A percentile compares a stretch with the other conserved stretches of the same genome.
Evolutionary conservation across 306 rosid species (phyloP).

Genomic region (peach (Prunus persica)): DNA sequence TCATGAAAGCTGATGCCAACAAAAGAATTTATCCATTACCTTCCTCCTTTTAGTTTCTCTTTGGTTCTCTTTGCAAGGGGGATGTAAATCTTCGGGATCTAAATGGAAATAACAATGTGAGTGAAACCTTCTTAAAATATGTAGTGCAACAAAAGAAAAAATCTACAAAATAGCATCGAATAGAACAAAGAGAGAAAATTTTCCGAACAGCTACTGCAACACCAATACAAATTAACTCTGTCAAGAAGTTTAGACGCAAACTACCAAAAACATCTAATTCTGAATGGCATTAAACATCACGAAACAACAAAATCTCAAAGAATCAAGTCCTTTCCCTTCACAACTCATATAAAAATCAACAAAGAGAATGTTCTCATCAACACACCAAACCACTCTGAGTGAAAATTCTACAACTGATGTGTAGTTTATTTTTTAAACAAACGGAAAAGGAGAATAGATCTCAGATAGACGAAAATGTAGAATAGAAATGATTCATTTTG

Average conservation of each 20-base stretch:
- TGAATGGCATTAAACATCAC: background rate
- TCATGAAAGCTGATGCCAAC: background rate
- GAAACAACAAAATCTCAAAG: background rate
- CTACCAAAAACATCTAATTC: background rate
- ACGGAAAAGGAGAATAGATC: background rate
- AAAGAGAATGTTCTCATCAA: background rate
- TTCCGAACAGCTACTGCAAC: background rate
- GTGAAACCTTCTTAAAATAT: slow-evolving; percentile 11
- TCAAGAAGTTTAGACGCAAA: background rate
- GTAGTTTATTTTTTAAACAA: background rate
- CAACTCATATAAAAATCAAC: background rate
- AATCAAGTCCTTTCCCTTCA: background rate
- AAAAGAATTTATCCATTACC: slow-evolving; percentile 38
- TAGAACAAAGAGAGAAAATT: background rate
- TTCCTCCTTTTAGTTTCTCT: slow-evolving; percentile 53
- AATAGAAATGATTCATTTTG: background rate
- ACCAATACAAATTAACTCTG: background rate
- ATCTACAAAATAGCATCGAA: background rate
- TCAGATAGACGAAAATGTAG: background rate
- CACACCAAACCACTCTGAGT: background rate
- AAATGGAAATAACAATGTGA: slow-evolving; percentile 3
- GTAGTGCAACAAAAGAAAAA: background rate
- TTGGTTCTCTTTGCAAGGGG: slow-evolving; percentile 47
- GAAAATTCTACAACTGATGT: background rate
- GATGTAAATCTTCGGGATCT: slow-evolving; percentile 36